Percentiles rank a stretch among this genome's conserved stretches.
These are phyloP conservation scores for Fusarium sublunatum DNA, from an alignment of 2,329 filamentous ascomycete species.

Conservation along the genomic window DNA sequence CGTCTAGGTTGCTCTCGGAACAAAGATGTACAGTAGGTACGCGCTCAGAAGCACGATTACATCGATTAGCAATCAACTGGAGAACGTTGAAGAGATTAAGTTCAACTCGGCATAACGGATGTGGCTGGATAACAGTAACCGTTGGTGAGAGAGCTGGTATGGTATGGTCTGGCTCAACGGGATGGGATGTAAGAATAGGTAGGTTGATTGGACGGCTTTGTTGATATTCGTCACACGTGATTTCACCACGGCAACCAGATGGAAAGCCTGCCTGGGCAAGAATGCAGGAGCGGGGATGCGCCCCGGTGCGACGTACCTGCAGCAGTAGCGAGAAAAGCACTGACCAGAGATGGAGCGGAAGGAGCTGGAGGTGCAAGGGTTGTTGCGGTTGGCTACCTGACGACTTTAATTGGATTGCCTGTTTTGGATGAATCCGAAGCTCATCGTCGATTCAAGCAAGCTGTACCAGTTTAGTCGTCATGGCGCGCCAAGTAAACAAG, in stretches of 20 bases:
- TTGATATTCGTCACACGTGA: constrained; percentile 48
- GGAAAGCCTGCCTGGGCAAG: background rate
- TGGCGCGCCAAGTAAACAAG: no score
- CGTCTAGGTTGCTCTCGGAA: constrained; percentile 3
- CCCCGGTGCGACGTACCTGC: constrained; percentile 37
- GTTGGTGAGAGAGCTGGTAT: background rate
- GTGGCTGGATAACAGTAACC: constrained; percentile 32
- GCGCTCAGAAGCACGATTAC: constrained; percentile 25
- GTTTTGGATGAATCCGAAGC: no score
- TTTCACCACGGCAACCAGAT: constrained; percentile 50
- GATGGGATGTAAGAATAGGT: constrained; percentile 5
- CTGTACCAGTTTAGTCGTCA: no score
- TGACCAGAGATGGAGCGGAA: constrained; percentile 29
- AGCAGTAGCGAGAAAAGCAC: constrained; percentile 32
- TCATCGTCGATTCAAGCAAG: no score
- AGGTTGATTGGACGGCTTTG: constrained; percentile 32
- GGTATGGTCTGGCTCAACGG: background rate
- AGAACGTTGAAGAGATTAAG: constrained; percentile 11
- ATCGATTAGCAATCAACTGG: constrained; percentile 6
- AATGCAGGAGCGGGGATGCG: constrained; percentile 21
- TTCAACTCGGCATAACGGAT: constrained; percentile 19
- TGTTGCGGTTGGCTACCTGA: background rate
- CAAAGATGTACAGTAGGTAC: background rate
- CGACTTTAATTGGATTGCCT: no score
- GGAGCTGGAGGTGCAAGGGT: constrained; percentile 25